Conservation (phyloP, 345 rosid genomes). For the Brassica nigra region DNA sequence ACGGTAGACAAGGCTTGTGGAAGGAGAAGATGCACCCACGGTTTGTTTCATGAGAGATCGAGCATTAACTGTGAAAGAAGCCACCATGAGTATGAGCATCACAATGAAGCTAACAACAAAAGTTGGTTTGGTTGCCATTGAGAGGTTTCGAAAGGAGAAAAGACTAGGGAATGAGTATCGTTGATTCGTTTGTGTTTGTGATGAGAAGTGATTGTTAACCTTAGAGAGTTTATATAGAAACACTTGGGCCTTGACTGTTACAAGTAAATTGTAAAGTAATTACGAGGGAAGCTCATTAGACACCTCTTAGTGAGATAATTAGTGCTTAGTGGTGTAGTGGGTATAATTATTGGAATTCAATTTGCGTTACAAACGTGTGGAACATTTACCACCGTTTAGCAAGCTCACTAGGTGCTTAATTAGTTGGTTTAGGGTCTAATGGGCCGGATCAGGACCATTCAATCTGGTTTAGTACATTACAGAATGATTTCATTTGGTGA, state of each 20-base stretch:
- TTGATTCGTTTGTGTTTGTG: conserved; percentile 24
- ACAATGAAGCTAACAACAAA: conserved; percentile 28
- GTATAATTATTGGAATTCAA: conserved; percentile 10
- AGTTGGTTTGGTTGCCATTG: conserved; percentile 12
- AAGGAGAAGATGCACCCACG: conserved; percentile 20
- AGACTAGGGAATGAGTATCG: not conserved
- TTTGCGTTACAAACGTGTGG: not conserved
- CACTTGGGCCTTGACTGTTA: conserved; percentile 29
- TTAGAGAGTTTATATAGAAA: conserved; percentile 28
- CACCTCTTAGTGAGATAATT: conserved; percentile 17
- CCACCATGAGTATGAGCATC: conserved; percentile 26
- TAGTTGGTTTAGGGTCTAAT: not conserved
- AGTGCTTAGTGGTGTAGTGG: conserved; percentile 33
- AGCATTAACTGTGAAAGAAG: conserved; percentile 30
- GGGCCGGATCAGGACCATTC: not conserved
- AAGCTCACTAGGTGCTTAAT: not conserved
- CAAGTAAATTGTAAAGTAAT: conserved; percentile 26
- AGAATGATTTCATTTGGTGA: not conserved
- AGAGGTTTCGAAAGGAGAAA: not conserved
- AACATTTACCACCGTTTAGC: conserved; percentile 6
- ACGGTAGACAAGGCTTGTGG: conserved; percentile 41
- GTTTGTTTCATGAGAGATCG: conserved; percentile 35
- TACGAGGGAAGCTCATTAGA: conserved; percentile 17
- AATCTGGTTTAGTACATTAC: not conserved
- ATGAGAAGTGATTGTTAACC: conserved; percentile 8